These are phyloP conservation scores for Mycena capillaripes DNA, from an alignment of 768 basidiomycete genomes.

Conservation along the genomic window DNA sequence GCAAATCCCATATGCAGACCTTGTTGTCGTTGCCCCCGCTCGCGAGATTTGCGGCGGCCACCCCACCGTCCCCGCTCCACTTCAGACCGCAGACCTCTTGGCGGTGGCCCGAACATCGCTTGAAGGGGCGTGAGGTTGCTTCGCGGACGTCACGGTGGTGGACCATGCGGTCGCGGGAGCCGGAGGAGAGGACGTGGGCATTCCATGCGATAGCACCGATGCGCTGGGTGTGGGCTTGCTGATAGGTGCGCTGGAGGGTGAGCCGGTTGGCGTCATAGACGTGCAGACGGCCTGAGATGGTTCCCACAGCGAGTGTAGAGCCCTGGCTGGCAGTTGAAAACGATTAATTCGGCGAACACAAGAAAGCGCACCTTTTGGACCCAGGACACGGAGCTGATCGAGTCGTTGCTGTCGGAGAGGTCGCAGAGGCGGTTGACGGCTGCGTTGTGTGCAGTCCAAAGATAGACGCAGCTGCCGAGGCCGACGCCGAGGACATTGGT, in stretches of 20 bases:
- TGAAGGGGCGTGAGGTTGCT: conserved; percentile 72
- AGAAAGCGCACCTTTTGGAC: conserved; percentile 72
- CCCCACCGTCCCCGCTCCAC: conserved; percentile 77
- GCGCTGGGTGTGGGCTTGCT: conserved; percentile 86
- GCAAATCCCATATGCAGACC: conserved; percentile 96
- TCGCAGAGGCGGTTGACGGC: conserved; percentile 94
- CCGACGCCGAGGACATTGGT: conserved; percentile 97
- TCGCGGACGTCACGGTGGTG: conserved; percentile 95
- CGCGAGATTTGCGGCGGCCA: conserved; percentile 73
- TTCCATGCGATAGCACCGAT: conserved; percentile 98
- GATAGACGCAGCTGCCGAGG: conserved; percentile 91
- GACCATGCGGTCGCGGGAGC: conserved; percentile 91
- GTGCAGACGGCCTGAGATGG: conserved; percentile 88
- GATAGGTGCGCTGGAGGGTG: conserved; percentile 83
- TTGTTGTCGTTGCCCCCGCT: conserved; percentile 99
- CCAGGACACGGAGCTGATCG: conserved; percentile 92
- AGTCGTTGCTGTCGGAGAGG: conserved; percentile 73
- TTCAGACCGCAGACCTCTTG: conserved; percentile 98
- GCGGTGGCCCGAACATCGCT: conserved; percentile 78
- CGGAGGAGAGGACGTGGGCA: conserved; percentile 86
- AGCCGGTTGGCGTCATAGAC: conserved; percentile 93
- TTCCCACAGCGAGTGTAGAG: conserved; percentile 92
- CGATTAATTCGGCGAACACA: background rate
- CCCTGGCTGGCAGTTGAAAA: conserved; percentile 59
- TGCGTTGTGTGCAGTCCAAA: conserved; percentile 97